Conservation (phyloP, 2,329 filamentous ascomycete genomes). For the Endoconidiophora polonica region DNA sequence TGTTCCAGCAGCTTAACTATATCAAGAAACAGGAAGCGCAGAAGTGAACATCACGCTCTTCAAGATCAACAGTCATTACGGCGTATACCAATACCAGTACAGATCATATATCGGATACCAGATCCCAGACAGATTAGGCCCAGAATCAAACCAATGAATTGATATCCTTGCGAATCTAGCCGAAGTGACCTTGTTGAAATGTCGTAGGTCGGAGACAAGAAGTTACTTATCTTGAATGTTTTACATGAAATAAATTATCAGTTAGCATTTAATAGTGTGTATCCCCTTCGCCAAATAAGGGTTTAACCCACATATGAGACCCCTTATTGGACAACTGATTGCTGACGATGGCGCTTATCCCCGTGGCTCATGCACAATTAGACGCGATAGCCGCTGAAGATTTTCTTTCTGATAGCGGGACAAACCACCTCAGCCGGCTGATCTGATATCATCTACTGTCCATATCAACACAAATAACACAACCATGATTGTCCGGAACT, state of each 20-base stretch:
- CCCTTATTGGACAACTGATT: too few species aligned
- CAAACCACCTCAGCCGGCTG: background rate
- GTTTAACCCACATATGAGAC: too few species aligned
- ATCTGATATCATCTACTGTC: background rate
- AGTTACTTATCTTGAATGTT: too few species aligned
- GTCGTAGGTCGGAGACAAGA: too few species aligned
- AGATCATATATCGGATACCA: slow-evolving; percentile 8
- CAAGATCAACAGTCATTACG: too few species aligned
- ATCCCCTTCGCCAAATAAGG: too few species aligned
- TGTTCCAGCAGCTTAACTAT: slow-evolving; percentile 69
- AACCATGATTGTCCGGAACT: slow-evolving; percentile 16
- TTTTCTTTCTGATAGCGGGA: slow-evolving; percentile 5
- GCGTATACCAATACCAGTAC: slow-evolving; percentile 7
- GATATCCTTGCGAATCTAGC: background rate
- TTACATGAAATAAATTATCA: too few species aligned
- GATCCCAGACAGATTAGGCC: slow-evolving; percentile 2
- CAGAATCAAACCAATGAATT: background rate
- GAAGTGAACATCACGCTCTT: background rate
- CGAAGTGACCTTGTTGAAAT: background rate
- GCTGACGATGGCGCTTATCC: background rate
- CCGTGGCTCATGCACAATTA: background rate
- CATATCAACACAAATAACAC: background rate
- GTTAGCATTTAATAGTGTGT: too few species aligned
- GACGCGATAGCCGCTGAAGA: slow-evolving; percentile 1
- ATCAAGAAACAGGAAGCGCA: slow-evolving; percentile 32